Evolutionary conservation across 352 stramenopile genomes (phyloP), one percentile per base, ranked within the genome.

Genomic region (Phytophthora pistaciae): DNA sequence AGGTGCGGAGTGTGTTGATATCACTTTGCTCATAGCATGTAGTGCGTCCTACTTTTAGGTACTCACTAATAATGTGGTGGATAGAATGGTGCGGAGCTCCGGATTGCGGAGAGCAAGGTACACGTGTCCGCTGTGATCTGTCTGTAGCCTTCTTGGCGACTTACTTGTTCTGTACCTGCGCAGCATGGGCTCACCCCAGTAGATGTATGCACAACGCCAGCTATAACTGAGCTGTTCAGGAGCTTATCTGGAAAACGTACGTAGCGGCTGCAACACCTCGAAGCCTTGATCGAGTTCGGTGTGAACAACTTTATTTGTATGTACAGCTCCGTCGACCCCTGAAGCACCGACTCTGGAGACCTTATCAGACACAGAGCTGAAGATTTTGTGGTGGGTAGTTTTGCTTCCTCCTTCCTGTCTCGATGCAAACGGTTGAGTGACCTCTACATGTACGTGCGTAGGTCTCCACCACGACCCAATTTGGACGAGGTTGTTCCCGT

Each of bases 141-240:
- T 29, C 25, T 29, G 25, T 5, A 29, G 3, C 25, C 25, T 29
- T 4, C 25, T 29, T 29, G 25, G 25, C 25, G 25, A 29, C 25
- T 29, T 29, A 29, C 25, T 29, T 29, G 25, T 29, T 5, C 25
- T 29, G 25, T 29, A 29, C 5, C 25, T 29, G 20, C 27, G n/a
- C 49, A 94, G 87, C 84, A 91, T 56, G 74, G 79, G 4, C 70
- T 90, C 16, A 92, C 82, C 21, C 72, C 87, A 8, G 72, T 94
- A 2, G 84, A 94, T 25, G 83, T 94, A n/a, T 84, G 76, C 52
- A 78, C 74, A 3, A 74, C 64, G 18, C 72, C 82, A 25, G 66
- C 66, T 29, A 83, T 94, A 40, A 69, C 83, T 21, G 61, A 74
- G 20, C 50, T 82, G 3, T 92, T 92, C 49, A 76, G 74, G 58